Base-by-base conservation (phyloP, 2,329 filamentous ascomycete species). In the Orbilia ellipsospora region DNA sequence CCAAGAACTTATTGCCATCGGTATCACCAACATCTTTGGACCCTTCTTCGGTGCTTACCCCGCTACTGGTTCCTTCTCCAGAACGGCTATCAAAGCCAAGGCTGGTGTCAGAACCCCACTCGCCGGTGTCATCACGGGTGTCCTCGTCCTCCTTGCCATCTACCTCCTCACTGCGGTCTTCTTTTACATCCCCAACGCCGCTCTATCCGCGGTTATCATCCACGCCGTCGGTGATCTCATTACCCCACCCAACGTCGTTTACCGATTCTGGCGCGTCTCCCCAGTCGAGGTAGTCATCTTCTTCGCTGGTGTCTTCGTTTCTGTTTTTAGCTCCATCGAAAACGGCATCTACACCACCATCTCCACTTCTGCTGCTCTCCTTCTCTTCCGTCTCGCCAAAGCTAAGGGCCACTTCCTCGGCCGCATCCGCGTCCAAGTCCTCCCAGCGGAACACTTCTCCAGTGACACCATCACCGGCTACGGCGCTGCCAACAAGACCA, bases 51-150 rank as follows among this genome's bases (percentile, higher is more conserved):
- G 94, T 60, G 95, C 87, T 1, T 99, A 96, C 80, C 92, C 94
- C 13, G 92, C 93, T 0, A 99, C 94, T 1, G 95, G 95, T 0
- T 98, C 95, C 1, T 98, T 98, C 85, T 96, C 92, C 42, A 90
- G 95, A 76, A 98, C 95, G 28, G 94, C 95, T 63, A 97, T 98
- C 84, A 96, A 97, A 83, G 95, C 94, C 3, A 98, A 98, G 83
- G 94, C 95, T 59, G 95, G 95, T 80, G 94, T 97, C 2, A 89
- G 93, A 23, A 97, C 94, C 4, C 94, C 94, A 0, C 89, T 97
- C 66, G 93, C 92, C 15, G 94, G 95, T 83, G 87, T 96, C 50
- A 92, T 98, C 77, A 97, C 94, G 6, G 94, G 92, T 0, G 64
- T 91, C 13, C 87, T 98, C 13, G 94, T 98, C 2, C 86, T 98